Evolutionary conservation across 2,329 filamentous ascomycete species (phyloP).

Genomic region (Fusarium sp.): DNA sequence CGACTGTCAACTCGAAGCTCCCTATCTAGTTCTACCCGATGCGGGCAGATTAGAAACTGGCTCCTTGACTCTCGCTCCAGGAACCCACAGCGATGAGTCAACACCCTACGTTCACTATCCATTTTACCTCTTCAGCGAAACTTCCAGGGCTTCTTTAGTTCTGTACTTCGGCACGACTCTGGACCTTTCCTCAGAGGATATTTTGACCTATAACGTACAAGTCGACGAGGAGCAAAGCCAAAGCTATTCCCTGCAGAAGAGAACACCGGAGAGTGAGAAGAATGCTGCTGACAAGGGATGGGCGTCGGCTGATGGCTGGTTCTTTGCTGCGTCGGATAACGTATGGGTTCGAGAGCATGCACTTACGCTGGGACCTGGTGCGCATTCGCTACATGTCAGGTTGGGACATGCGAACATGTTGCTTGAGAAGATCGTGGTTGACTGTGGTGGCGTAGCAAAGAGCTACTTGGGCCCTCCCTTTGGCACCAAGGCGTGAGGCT

Average conservation of each 20-base stretch:
- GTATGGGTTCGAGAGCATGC: conserved; percentile 22
- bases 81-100: accelerated
- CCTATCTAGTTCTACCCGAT: conserved; percentile 23
- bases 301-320: conserved; percentile 30
- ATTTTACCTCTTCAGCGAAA: conserved; percentile 18
- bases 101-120: neutral
- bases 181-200: conserved; percentile 14
- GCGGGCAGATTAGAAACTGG: conserved; percentile 19
- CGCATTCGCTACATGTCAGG: conserved; percentile 3
- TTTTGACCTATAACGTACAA: conserved; percentile 7
- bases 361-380: neutral
- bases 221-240: neutral
- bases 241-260: conserved; percentile 1
- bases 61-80: conserved; percentile 6
- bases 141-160: neutral
- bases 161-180: conserved; percentile 29
- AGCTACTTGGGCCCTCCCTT: conserved; percentile 30
- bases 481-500: neutral
- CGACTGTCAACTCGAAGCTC: neutral
- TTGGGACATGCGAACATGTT: conserved; percentile 23
- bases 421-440: conserved; percentile 32
- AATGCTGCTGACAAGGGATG: conserved; percentile 25
- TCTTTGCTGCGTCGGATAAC: conserved; percentile 27
- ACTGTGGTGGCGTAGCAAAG: conserved; percentile 5
- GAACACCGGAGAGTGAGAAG: conserved; percentile 16